Percentiles rank a stretch among this genome's conserved stretches.
Evolutionary conservation across 208 protist species (phyloP).

Genomic region (Trypanosoma rangeli): DNA sequence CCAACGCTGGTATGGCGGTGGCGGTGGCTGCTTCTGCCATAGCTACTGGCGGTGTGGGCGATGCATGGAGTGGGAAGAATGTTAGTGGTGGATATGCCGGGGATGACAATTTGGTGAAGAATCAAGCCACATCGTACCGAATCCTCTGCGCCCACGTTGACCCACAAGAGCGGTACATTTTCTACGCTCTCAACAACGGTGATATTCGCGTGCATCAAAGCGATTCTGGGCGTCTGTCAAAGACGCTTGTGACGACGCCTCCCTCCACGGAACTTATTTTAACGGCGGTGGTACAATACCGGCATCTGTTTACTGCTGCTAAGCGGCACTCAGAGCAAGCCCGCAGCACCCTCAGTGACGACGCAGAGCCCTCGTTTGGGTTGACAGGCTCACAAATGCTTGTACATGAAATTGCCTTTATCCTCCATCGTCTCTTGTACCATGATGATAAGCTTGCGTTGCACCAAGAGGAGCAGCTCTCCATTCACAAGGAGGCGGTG

Average conservation of each 20-base stretch:
- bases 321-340: not conserved
- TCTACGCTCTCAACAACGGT: constrained; percentile 68
- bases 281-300: constrained; percentile 50
- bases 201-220: constrained; percentile 76
- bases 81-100: not conserved
- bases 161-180: constrained; percentile 51
- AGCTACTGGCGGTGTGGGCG: not conserved
- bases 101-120: constrained; percentile 14
- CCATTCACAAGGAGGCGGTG: constrained; percentile 60
- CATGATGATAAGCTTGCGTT: constrained; percentile 14
- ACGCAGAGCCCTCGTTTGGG: not conserved
- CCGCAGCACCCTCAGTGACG: not conserved
- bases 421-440: constrained; percentile 56
- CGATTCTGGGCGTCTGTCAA: constrained; percentile 65
- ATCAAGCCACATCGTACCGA: constrained; percentile 14
- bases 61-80: not conserved
- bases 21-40: not conserved
- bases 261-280: constrained; percentile 66
- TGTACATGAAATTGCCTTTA: constrained; percentile 47
- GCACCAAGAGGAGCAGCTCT: constrained; percentile 11
- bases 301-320: constrained; percentile 40
- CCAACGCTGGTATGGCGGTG: too few species aligned
- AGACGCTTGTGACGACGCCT: constrained; percentile 69
- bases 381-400: constrained; percentile 16
- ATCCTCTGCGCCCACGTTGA: constrained; percentile 65